Evolutionary conservation across 768 basidiomycete genomes (phyloP), one percentile per base, ranked within the genome.

Genomic region (Baorangia bicolor): DNA sequence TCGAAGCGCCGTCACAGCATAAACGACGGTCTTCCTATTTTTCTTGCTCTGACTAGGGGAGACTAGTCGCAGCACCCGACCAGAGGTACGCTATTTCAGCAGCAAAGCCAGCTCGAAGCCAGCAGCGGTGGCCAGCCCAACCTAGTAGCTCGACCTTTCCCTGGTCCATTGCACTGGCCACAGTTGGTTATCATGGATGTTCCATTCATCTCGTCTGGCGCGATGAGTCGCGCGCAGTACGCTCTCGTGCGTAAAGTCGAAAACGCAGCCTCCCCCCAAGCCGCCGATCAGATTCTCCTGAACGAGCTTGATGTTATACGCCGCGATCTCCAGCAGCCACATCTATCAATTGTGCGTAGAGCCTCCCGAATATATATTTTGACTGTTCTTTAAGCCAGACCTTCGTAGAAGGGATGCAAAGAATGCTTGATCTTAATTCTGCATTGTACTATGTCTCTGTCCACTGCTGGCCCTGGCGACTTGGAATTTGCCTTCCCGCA

Each of bases 181-280:
- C 49, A n/a, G 20, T n/a, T 23, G 25, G 39, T 56, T n/a, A 40
- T 9, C 47, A 90, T 91, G 88, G 81, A 91, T n/a, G 81, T 90
- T 2, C 86, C 90, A 9, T 92, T 88, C 70, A 74, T 80, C 44
- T 86, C 86, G 10, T 94, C 92, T 35, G 89, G 90, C 44, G 90
- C 92, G 23, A 74, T 86, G 57, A 88, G 81, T 73, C 80, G 88
- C 58, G 77, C 82, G 4, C 89, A 94, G 59, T 94, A 92, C 72
- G 72, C 81, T 25, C 76, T 94, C 41, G 88, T 94, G 42, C 81
- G 84, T 53, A 86, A 81, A 54, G 78, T 91, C 10, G 92, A 94
- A 72, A 75, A 77, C 23, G 80, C 87, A 2, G 53, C 68, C 14
- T 83, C 87, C 4, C 61, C 77, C 0, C 81, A 83, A 57, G 75